phyloP scores from a whole-genome alignment of 2,329 filamentous ascomycete species.

The Lomentospora prolificans region DNA sequence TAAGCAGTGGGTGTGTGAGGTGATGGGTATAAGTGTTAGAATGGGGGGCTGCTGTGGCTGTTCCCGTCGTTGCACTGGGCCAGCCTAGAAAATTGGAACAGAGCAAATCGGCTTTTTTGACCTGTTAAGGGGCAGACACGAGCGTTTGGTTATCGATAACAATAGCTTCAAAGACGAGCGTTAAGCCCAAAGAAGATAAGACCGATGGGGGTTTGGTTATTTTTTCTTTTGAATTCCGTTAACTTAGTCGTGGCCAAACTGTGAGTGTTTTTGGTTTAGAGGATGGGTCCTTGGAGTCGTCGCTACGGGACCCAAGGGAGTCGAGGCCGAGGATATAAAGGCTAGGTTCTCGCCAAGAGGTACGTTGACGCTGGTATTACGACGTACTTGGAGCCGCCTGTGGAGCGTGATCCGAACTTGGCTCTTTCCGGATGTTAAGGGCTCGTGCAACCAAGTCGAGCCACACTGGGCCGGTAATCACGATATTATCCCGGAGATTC shows the following conservation, averaged over 20 bases:
- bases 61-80: not conserved
- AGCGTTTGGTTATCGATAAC: not conserved
- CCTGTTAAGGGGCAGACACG: not conserved
- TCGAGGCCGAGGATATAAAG: constrained; percentile 7
- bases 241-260: not conserved
- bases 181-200: too few relatives aligned
- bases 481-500: constrained; percentile 9
- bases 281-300: not conserved
- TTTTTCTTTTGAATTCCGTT: not conserved
- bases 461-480: constrained; percentile 3
- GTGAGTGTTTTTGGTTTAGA: not conserved
- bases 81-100: not conserved
- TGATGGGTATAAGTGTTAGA: not conserved
- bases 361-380: constrained; percentile 7
- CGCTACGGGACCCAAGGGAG: not conserved
- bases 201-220: not conserved
- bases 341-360: constrained; percentile 5
- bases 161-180: too few relatives aligned
- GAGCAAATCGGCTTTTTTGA: not conserved
- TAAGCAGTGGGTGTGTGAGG: too few relatives aligned
- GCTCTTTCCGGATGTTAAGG: not conserved
- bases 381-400: constrained; percentile 1
- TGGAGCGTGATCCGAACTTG: not conserved
- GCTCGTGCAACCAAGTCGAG: not conserved
- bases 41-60: not conserved